Evolutionary conservation across 768 basidiomycete genomes (phyloP), one percentile per base, ranked within the genome.

Genomic region (Phlebiopsis flavidoalba): DNA sequence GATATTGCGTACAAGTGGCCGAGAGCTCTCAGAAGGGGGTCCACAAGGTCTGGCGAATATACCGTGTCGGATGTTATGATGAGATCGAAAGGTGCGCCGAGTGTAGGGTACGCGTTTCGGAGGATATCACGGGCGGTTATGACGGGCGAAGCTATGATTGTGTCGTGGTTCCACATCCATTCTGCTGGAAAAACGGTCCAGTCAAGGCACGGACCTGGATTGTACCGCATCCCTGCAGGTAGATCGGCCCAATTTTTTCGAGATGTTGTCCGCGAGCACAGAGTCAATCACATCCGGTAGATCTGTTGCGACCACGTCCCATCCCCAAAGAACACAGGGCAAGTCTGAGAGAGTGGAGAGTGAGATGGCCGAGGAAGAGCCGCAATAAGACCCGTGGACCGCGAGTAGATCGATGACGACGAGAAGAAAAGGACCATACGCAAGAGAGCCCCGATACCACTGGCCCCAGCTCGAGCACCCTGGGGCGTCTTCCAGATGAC

Each of bases 51-150:
- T 2, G 77, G 67, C 26, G 77, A 70, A 71, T 94, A 95, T 43
- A 95, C 74, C 0, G 94, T 95, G 72, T 96, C 94, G 56, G 93
- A 87, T 11, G 91, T 84, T 56, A 89, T 71, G 64, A 97, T 86
- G 65, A 93, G 77, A 72, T 92, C 86, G 75, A 88, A 89, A 0
- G 85, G 86, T 8, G 86, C 82, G 17, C 65, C 64, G 14, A 84
- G 75, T 47, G 64, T 52, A 15, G 14, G 5, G 54, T 21, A 11
- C 21, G 37, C 4, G 37, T 24, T 17, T 59, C 62, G 12, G 52
- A 48, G 21, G 58, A 35, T 24, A 57, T 14, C 11, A 51, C 53
- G 24, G 61, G 19, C 14, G 63, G 53, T n/a, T 52, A 59, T 60
- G 36, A 40, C 10, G 54, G 59, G 22, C 6, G 63, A 57, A 14